Conservation (phyloP, 495 filamentous ascomycete species). For the Daldinia decipiens region DNA sequence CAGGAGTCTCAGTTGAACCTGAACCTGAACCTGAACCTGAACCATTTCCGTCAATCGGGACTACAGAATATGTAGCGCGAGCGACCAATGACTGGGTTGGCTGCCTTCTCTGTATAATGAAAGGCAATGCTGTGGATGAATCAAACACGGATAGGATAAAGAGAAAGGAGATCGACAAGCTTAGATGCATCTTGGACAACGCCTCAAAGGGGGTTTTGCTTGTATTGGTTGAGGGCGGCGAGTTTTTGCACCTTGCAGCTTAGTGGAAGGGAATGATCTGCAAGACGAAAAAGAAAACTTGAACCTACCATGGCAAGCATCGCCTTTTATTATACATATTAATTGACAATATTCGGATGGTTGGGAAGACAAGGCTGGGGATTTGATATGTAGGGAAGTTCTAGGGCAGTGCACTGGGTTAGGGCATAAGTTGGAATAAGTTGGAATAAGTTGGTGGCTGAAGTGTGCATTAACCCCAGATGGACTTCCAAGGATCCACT, state of each 20-base stretch:
- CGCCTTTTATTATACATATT: conserved; percentile 37
- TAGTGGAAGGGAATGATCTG: conserved; percentile 34
- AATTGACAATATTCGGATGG: conserved; percentile 44
- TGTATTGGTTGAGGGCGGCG: conserved; percentile 35
- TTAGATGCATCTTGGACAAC: conserved; percentile 45
- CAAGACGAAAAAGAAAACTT: conserved; percentile 20
- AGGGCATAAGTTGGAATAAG: conserved; percentile 1
- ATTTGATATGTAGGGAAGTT: not conserved
- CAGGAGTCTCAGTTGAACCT: conserved; percentile 29
- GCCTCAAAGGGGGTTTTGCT: conserved; percentile 33
- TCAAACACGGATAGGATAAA: conserved; percentile 22
- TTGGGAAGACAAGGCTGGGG: conserved; percentile 30
- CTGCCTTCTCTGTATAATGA: conserved; percentile 29
- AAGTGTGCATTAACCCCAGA: conserved; percentile 5
- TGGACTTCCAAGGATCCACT: no score
- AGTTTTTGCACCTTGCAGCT: conserved; percentile 35
- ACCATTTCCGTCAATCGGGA: conserved; percentile 49
- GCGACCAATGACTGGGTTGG: conserved; percentile 25
- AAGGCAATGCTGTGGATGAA: conserved; percentile 44
- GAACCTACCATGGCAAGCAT: conserved; percentile 25
- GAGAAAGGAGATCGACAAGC: conserved; percentile 33
- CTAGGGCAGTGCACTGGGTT: not conserved
- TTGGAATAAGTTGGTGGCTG: conserved; percentile 28
- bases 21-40: conserved; percentile 35
- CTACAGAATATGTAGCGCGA: conserved; percentile 51